These are phyloP conservation scores for Hordeum pubiflorum DNA, from an alignment of 202 grass and related monocot genomes.

Conservation along the genomic window DNA sequence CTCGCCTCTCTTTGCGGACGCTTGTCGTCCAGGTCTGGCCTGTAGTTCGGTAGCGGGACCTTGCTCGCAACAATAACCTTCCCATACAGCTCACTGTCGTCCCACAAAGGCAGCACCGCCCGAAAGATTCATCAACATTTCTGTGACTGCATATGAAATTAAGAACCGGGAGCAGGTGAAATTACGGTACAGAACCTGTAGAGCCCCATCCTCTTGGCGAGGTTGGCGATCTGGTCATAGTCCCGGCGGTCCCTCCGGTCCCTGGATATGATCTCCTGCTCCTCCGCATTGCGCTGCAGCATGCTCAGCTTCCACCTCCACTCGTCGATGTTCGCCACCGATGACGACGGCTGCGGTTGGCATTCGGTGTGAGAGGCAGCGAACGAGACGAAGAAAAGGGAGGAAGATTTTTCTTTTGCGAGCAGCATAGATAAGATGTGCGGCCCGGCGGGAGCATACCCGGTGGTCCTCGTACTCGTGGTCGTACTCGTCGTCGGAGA, in stretches of 20 bases:
- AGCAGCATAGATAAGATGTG: neutral
- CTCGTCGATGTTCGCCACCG: slow-evolving; percentile 90
- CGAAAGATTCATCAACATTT: neutral
- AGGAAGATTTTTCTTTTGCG: neutral
- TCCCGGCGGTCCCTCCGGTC: slow-evolving; percentile 85
- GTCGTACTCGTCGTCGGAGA: slow-evolving; percentile 91
- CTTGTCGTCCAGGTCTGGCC: slow-evolving; percentile 89
- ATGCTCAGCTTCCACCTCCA: slow-evolving; percentile 97
- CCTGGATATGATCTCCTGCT: slow-evolving; percentile 88
- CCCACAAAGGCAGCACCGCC: neutral
- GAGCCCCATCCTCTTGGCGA: slow-evolving; percentile 82
- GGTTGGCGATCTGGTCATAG: slow-evolving; percentile 80
- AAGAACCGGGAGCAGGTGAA: neutral
- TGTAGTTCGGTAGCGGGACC: slow-evolving; percentile 86
- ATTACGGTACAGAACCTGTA: slow-evolving; percentile 47
- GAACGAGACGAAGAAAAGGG: neutral
- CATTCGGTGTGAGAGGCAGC: neutral
- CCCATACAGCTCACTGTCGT: slow-evolving; percentile 69
- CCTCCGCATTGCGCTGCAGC: slow-evolving; percentile 70
- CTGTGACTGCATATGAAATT: neutral
- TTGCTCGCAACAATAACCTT: slow-evolving; percentile 94
- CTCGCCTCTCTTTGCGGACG: slow-evolving; percentile 80
- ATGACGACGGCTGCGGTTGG: slow-evolving; percentile 64
- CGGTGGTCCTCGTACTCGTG: slow-evolving; percentile 80
- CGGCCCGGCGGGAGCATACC: slow-evolving; percentile 24